Evolutionary conservation across 2,329 filamentous ascomycete genomes (phyloP), one percentile per base, ranked within the genome.

Genomic region (Hirsutella rhossiliensis): DNA sequence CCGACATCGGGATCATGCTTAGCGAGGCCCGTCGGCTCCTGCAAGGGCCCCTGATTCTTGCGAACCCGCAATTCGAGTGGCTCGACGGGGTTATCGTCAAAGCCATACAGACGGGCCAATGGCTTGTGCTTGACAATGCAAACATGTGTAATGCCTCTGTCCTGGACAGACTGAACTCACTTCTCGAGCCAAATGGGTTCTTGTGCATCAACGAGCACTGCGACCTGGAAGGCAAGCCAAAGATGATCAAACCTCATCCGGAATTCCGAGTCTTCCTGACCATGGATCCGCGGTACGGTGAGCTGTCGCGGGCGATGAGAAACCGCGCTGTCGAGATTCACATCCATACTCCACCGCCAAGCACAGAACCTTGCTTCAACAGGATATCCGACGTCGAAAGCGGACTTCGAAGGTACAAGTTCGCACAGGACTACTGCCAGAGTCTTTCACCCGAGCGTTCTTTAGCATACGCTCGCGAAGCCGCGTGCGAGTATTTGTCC

Each of bases 131-230:
- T 19, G 92, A 98, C 63, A 96, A 98, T 62, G 92, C 94, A 47
- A 98, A 98, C 56, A 75, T 98, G 45, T 98, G 94, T 66, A 96
- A 84, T 56, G 84, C 90, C 20, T 95, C 90, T 7, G 92, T 98
- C 1, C 74, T 98, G 11, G 92, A 98, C 63, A 78, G 94, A 48
- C 69, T 98, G 42, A 98, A 98, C 61, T 97, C 92, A 1, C 68
- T 98, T 9, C 81, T 97, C 8, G 92, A 98, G 59, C 89, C 88
- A 0, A 82, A 89, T 55, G 92, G 92, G 1, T 81, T 80, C 49
- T 68, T 98, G 19, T 87, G 86, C 54, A 84, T 98, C 59, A 97
- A 96, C 55, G 92, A 98, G 60, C 89, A 97, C 59, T 87, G 86
- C 45, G 85, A 80, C 12, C 76, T 80, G 11, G 80, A 90, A 56